Evolutionary conservation across 306 rosid species (phyloP).

Genomic region (Citrullus colocynthis): DNA sequence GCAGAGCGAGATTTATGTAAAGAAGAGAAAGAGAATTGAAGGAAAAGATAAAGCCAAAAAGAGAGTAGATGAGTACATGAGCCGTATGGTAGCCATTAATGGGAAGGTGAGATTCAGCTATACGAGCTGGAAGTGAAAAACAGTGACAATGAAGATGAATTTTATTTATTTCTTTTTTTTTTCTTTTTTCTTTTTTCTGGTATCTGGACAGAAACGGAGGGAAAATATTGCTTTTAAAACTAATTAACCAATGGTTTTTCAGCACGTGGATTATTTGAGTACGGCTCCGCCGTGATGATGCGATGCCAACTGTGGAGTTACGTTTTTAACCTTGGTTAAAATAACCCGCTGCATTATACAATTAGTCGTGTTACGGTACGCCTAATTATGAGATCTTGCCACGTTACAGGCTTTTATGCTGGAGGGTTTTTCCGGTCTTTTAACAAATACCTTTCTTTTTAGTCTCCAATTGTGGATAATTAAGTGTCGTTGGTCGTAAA

Average conservation of each 20-base stretch:
- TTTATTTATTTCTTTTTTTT: background rate
- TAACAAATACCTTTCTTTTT: too few relatives aligned
- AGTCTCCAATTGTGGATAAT: too few relatives aligned
- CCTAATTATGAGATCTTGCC: too few relatives aligned
- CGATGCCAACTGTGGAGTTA: background rate
- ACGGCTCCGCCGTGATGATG: background rate
- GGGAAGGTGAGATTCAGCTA: slow-evolving; percentile 1
- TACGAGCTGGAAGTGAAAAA: slow-evolving; percentile 4
- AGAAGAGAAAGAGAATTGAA: background rate
- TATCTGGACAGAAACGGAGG: background rate
- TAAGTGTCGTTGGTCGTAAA: too few relatives aligned
- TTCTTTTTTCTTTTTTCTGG: background rate
- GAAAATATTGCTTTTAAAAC: background rate
- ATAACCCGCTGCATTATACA: background rate
- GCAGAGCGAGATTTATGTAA: background rate
- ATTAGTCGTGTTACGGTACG: background rate
- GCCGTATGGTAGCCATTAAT: background rate
- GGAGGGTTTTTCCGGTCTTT: too few relatives aligned
- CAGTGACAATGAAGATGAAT: background rate
- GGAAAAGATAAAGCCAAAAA: background rate
- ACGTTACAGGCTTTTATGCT: too few relatives aligned
- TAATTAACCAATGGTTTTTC: background rate
- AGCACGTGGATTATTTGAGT: background rate
- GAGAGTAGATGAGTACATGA: background rate
- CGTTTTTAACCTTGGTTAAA: background rate